Evolutionary conservation across 2,329 filamentous ascomycete species (phyloP), one percentile per base, ranked within the genome.

Genomic region (Cercospora sesami): DNA sequence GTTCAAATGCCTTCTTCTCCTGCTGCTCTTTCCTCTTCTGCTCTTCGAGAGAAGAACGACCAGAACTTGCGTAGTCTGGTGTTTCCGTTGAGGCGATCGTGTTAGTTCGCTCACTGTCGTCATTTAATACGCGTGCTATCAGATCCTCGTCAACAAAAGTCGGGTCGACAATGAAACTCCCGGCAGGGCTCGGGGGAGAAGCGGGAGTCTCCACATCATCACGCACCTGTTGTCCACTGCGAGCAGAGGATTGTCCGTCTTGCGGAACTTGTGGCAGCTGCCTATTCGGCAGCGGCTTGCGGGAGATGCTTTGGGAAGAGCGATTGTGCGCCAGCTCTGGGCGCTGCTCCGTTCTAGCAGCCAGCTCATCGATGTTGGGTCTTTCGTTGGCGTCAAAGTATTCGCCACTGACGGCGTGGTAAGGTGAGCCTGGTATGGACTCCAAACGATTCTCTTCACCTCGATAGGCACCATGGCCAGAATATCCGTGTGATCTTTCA

Each of bases 21-120:
- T 86, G 68, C 60, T 67, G 48, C 60, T 72, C 85, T 68, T 83
- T 78, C 71, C 82, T 79, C 67, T 63, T 61, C 1, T 83, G 82
- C 48, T 83, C 83, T 31, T 71, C 71, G 55, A 81, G 82, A 57
- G 70, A 81, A 76, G 66, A 79, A 79, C 68, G 78, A 74, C 70
- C 73, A 23, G 89, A 90, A 78, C 91, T 95, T 6, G 91, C 90
- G 79, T 94, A 94, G 77, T 94, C 91, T 0, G 91, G 91, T 28
- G 90, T 90, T 12, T 84, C 83, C 5, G 86, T 84, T 12, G 71
- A 72, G 23, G 62, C 68, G 55, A 73, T 31, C 21, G 69, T 69
- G 59, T 67, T 68, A 59, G 69, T 60, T 36, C 67, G 69, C 12
- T 68, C 66, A 63, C 68, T 69, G 75, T 76, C 66, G 74, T 74